Conservation (phyloP, 2,329 filamentous ascomycete genomes). For the Beauveria sp. region DNA sequence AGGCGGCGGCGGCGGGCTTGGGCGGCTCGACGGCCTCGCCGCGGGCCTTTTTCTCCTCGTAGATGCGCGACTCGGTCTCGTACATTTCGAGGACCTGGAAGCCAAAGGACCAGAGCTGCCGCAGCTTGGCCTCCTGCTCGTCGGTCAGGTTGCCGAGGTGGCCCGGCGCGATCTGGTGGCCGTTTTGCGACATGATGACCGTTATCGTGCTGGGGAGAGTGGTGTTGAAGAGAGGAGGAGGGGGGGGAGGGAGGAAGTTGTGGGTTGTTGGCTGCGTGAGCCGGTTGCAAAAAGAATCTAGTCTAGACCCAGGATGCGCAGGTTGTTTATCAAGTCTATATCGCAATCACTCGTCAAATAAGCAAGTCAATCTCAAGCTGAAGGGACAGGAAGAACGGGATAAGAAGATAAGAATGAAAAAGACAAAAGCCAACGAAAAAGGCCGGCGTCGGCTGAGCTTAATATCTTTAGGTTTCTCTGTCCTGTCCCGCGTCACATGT, state of each 20-base stretch:
- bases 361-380: no score
- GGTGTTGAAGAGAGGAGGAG: neutral
- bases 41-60: constrained; percentile 18
- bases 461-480: neutral
- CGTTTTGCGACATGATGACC: constrained; percentile 1
- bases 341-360: no score
- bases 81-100: constrained; percentile 63
- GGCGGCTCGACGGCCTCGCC: constrained; percentile 19
- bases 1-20: neutral
- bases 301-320: neutral
- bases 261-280: neutral
- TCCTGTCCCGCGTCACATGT: neutral
- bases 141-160: constrained; percentile 63
- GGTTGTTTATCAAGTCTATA: neutral
- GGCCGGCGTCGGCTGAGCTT: neutral
- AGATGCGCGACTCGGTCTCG: constrained; percentile 13
- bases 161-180: neutral
- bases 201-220: neutral
- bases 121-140: constrained; percentile 75
- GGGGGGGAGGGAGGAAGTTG: neutral
- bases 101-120: constrained; percentile 69
- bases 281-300: neutral
- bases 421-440: neutral
- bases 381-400: neutral
- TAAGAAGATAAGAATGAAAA: neutral